Conservation (phyloP, 1,284 basidiomycete genomes). For the Vanrija sp. region DNA sequence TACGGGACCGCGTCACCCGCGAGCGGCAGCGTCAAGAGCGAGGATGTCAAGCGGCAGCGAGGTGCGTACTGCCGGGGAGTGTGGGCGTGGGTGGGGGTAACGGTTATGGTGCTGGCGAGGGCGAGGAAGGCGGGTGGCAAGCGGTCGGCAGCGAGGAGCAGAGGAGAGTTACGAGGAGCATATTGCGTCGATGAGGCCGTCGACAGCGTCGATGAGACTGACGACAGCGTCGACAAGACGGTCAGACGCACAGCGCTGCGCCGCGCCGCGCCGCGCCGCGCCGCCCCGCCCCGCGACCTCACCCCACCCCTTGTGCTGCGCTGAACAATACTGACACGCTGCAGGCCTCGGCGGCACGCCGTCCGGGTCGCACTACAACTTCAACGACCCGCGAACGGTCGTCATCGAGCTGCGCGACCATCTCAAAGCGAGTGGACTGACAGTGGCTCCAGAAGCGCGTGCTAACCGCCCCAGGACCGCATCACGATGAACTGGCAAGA, state of each 20-base stretch:
- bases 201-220: too few species aligned
- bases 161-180: too few species aligned
- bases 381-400: conserved; percentile 31
- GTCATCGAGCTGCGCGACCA: conserved; percentile 29
- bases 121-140: neutral
- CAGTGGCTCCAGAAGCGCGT: neutral
- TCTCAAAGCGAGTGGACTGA: conserved; percentile 23
- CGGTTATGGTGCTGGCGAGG: neutral
- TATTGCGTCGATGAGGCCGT: too few species aligned
- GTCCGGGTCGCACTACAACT: conserved; percentile 5
- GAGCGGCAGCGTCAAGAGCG: conserved; percentile 9
- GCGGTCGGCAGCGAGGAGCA: too few species aligned
- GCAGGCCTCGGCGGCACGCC: conserved; percentile 8
- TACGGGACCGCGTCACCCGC: conserved; percentile 12
- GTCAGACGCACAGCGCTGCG: too few species aligned
- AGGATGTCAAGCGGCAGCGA: conserved; percentile 15
- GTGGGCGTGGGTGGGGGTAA: too few species aligned
- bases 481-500: conserved; percentile 31
- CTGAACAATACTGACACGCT: neutral
- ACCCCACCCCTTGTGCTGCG: too few species aligned
- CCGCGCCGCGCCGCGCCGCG: too few species aligned
- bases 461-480: conserved; percentile 17
- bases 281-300: too few species aligned
- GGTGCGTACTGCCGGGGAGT: conserved; percentile 3
- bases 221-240: too few species aligned